Evolutionary conservation across 2,329 filamentous ascomycete genomes (phyloP).

Genomic region (Xylaria sp.): DNA sequence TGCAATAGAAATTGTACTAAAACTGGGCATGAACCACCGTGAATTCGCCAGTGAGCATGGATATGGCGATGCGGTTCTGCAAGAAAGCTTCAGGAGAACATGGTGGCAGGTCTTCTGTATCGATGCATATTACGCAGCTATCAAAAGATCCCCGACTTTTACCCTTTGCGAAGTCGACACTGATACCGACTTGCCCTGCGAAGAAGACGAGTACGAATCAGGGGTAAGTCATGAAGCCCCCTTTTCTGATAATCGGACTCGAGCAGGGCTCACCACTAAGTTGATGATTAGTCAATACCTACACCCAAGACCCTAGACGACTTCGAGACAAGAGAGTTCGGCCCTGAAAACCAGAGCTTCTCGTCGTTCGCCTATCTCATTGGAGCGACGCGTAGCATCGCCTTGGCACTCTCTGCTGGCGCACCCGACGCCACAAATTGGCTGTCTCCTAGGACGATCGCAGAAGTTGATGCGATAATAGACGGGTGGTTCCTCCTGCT

Average conservation of each 20-base stretch:
- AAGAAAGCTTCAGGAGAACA: constrained; percentile 35
- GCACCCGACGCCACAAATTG: constrained; percentile 35
- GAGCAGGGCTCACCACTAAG: constrained; percentile 2
- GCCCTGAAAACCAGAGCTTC: constrained; percentile 33
- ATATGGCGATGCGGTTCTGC: constrained; percentile 24
- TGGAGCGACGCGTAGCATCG: constrained; percentile 38
- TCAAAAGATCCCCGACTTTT: constrained; percentile 33
- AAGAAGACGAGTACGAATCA: constrained; percentile 40
- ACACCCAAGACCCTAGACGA: constrained; percentile 38
- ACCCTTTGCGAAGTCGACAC: constrained; percentile 34
- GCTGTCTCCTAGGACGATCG: constrained; percentile 36
- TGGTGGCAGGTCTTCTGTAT: constrained; percentile 39
- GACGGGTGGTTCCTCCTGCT: constrained; percentile 39
- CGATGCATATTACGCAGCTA: constrained; percentile 40
- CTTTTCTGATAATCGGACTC: not conserved
- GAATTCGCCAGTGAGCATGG: constrained; percentile 32
- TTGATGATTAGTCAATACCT: constrained; percentile 35
- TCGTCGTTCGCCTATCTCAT: constrained; percentile 41
- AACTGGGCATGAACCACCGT: constrained; percentile 33
- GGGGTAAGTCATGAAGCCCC: constrained; percentile 32
- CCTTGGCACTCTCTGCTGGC: constrained; percentile 37
- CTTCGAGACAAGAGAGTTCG: constrained; percentile 38
- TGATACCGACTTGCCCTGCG: constrained; percentile 38
- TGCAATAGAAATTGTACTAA: constrained; percentile 34
- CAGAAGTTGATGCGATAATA: constrained; percentile 40